Conservation (phyloP, 805 yeast species). For the Candida mattraensis region DNA sequence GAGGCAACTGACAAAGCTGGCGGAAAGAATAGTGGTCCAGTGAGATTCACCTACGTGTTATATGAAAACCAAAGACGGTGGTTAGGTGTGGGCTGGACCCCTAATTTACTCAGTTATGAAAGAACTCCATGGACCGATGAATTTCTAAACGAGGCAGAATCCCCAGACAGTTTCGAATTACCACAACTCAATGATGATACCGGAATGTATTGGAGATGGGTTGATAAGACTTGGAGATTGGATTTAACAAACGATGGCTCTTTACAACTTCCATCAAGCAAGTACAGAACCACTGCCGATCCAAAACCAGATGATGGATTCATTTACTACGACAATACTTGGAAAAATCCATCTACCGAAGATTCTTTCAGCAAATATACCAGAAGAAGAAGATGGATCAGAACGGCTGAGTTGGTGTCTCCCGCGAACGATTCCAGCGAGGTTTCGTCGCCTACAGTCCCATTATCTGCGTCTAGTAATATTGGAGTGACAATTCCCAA, state of each 20-base stretch:
- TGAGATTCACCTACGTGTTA: slow-evolving; percentile 85
- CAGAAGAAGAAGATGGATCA: slow-evolving; percentile 91
- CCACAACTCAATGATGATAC: slow-evolving; percentile 70
- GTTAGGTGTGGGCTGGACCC: slow-evolving; percentile 98
- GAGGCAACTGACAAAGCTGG: slow-evolving; percentile 22
- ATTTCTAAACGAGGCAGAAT: slow-evolving; percentile 78
- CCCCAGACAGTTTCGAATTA: slow-evolving; percentile 74
- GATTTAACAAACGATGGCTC: slow-evolving; percentile 90
- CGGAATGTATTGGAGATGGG: slow-evolving; percentile 91
- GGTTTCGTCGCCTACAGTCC: slow-evolving; percentile 2
- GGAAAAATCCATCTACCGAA: slow-evolving; percentile 89
- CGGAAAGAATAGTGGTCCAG: slow-evolving; percentile 38
- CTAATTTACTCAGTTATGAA: slow-evolving; percentile 86
- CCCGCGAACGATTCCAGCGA: slow-evolving; percentile 17
- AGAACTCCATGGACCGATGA: slow-evolving; percentile 98
- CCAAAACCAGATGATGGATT: slow-evolving; percentile 84
- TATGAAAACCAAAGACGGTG: slow-evolving; percentile 96
- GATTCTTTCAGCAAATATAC: slow-evolving; percentile 90
- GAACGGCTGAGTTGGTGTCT: slow-evolving; percentile 83
- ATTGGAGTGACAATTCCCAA: slow-evolving; percentile 14
- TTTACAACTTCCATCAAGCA: slow-evolving; percentile 63
- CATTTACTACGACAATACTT: slow-evolving; percentile 86
- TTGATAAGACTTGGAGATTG: slow-evolving; percentile 87
- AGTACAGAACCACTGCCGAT: slow-evolving; percentile 59
- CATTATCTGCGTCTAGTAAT: slow-evolving; percentile 11